Conservation (phyloP, 1,139 yeast genomes). For the Blastobotrys petasosporus region DNA sequence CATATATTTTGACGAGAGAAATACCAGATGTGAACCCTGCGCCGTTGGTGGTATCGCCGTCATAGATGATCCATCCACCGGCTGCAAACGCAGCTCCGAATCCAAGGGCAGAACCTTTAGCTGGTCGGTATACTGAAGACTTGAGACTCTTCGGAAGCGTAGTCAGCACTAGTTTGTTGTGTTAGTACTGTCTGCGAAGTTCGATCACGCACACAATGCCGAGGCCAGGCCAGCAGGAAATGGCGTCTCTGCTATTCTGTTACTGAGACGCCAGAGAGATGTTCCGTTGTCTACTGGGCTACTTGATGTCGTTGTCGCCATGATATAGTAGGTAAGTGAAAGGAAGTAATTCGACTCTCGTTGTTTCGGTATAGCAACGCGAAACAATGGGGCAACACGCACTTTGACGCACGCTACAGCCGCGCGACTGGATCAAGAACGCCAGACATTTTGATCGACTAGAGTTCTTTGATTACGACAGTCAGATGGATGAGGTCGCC, state of each 20-base stretch:
- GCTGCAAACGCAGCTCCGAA: slow-evolving; percentile 69
- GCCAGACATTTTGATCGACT: too few species aligned
- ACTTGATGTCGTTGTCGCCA: too few species aligned
- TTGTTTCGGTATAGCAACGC: too few species aligned
- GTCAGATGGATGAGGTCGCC: slow-evolving; percentile 4
- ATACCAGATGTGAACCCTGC: slow-evolving; percentile 63
- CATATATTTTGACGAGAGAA: slow-evolving; percentile 17
- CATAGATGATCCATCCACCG: slow-evolving; percentile 73
- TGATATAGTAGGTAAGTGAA: too few species aligned
- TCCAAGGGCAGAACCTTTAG: slow-evolving; percentile 41
- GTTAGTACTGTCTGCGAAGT: slow-evolving; percentile 6
- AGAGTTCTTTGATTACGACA: too few species aligned
- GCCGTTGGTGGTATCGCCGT: slow-evolving; percentile 77
- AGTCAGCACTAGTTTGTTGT: slow-evolving; percentile 22
- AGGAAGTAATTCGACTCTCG: too few species aligned
- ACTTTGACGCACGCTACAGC: too few species aligned
- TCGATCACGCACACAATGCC: slow-evolving; percentile 18
- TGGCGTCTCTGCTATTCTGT: slow-evolving; percentile 25
- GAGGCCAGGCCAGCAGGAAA: slow-evolving; percentile 27
- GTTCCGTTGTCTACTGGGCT: too few species aligned
- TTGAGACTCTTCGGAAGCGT: slow-evolving; percentile 25
- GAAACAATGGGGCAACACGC: too few species aligned
- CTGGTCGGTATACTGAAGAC: slow-evolving; percentile 39
- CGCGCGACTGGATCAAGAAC: too few species aligned
- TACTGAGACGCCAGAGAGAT: slow-evolving; percentile 8